Percentiles rank a stretch among this genome's conserved stretches.
Evolutionary conservation across 176 grass and related monocot genomes (phyloP).

Genomic region (Cymbopogon citratus): DNA sequence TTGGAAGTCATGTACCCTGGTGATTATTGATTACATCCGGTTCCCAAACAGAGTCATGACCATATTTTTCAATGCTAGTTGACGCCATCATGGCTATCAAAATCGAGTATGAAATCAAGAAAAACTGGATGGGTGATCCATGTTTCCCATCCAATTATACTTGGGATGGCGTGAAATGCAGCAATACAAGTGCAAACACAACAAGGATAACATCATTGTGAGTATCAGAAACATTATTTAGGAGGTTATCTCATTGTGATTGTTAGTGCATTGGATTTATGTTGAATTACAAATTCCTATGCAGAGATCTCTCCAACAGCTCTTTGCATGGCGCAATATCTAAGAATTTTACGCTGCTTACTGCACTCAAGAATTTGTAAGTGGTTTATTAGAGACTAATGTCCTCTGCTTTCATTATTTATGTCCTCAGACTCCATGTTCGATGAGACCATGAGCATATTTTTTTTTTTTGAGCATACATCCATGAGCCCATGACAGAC

Average conservation of each 20-base stretch:
- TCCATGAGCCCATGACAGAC: too few relatives aligned
- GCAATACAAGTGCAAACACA: not conserved
- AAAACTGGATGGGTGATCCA: constrained; percentile 40
- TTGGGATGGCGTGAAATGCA: constrained; percentile 42
- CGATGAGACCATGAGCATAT: too few relatives aligned
- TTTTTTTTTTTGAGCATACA: too few relatives aligned
- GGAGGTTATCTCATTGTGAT: too few relatives aligned
- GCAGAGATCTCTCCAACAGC: constrained; percentile 37
- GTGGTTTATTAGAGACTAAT: not conserved
- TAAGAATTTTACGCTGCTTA: constrained; percentile 20
- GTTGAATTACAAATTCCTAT: not conserved
- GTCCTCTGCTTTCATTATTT: too few relatives aligned
- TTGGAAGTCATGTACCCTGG: too few relatives aligned
- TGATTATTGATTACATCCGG: too few relatives aligned
- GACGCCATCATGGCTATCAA: constrained; percentile 28
- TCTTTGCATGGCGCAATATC: constrained; percentile 25
- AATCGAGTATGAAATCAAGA: constrained; percentile 20
- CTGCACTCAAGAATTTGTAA: constrained; percentile 41
- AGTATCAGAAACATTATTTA: not conserved
- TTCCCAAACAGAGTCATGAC: not conserved
- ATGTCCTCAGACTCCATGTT: too few relatives aligned
- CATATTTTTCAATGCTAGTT: not conserved
- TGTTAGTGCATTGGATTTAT: too few relatives aligned
- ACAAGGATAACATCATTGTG: constrained; percentile 31
- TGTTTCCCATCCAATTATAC: constrained; percentile 27